Percentiles rank a stretch among this genome's conserved stretches.
Evolutionary conservation across 768 basidiomycete genomes (phyloP).

Genomic region (Fibroporia radiculosa): DNA sequence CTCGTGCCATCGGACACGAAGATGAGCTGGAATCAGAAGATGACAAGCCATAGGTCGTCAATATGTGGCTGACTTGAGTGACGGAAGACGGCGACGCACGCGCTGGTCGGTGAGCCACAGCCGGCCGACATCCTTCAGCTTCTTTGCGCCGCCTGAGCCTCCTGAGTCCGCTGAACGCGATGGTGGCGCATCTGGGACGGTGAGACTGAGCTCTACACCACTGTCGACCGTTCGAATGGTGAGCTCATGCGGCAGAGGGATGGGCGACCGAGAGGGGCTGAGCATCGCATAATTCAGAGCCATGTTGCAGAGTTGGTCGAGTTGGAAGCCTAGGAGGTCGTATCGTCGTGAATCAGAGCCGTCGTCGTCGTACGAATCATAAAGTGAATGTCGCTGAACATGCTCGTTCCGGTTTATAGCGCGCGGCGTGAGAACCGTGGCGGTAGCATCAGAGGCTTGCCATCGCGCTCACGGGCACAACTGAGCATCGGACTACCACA

Average conservation of each 20-base stretch:
- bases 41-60: too few relatives aligned
- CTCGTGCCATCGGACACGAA: conserved; percentile 30
- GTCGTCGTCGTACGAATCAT: background rate
- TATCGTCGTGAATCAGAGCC: background rate
- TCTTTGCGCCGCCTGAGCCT: conserved; percentile 48
- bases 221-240: conserved; percentile 47
- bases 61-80: background rate
- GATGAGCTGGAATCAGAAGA: conserved; percentile 41
- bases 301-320: conserved; percentile 33
- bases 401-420: too few relatives aligned
- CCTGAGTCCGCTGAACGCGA: conserved; percentile 34
- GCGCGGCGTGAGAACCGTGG: background rate
- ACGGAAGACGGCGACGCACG: too few relatives aligned
- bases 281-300: conserved; percentile 78
- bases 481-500: too few relatives aligned
- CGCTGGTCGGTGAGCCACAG: conserved; percentile 67
- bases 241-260: conserved; percentile 58
- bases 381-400: too few relatives aligned
- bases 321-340: background rate
- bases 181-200: conserved; percentile 48
- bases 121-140: conserved; percentile 49
- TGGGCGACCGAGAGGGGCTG: conserved; percentile 44
- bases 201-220: conserved; percentile 51
- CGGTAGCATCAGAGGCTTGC: conserved; percentile 1
- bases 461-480: too few relatives aligned